phyloP scores from a whole-genome alignment of 768 basidiomycete genomes.

The Tremella mesenterica region DNA sequence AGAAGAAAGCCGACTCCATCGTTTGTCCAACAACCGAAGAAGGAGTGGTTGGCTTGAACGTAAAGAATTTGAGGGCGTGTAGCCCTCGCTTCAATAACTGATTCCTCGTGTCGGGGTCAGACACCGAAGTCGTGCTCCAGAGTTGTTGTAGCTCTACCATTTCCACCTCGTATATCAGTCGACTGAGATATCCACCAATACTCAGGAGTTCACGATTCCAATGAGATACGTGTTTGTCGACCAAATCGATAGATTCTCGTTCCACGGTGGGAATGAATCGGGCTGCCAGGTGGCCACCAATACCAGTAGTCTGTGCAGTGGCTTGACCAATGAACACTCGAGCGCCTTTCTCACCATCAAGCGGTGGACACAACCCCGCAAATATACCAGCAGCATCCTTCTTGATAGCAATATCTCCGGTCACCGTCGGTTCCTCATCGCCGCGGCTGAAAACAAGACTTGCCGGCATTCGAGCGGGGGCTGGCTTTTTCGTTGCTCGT shows the following conservation, averaged over 20 bases:
- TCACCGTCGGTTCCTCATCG: too few relatives aligned
- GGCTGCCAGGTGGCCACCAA: constrained; percentile 60
- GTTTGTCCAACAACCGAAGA: constrained; percentile 63
- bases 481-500: constrained; percentile 90
- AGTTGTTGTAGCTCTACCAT: constrained; percentile 47
- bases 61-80: constrained; percentile 81
- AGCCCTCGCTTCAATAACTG: constrained; percentile 58
- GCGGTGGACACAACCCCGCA: constrained; percentile 73
- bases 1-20: constrained; percentile 72
- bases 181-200: constrained; percentile 71
- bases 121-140: constrained; percentile 32
- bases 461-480: constrained; percentile 64
- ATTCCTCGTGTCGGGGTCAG: constrained; percentile 31
- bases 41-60: constrained; percentile 79
- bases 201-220: constrained; percentile 78
- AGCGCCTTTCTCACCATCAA: constrained; percentile 58
- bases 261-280: constrained; percentile 94
- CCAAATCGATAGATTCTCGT: constrained; percentile 81
- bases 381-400: constrained; percentile 71
- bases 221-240: constrained; percentile 62
- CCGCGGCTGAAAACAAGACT: constrained; percentile 63
- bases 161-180: constrained; percentile 78
- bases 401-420: constrained; percentile 42
- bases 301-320: constrained; percentile 84
- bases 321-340: constrained; percentile 88